phyloP scores from a whole-genome alignment of 2,329 filamentous ascomycete genomes.

The Lachnellula cervina region DNA sequence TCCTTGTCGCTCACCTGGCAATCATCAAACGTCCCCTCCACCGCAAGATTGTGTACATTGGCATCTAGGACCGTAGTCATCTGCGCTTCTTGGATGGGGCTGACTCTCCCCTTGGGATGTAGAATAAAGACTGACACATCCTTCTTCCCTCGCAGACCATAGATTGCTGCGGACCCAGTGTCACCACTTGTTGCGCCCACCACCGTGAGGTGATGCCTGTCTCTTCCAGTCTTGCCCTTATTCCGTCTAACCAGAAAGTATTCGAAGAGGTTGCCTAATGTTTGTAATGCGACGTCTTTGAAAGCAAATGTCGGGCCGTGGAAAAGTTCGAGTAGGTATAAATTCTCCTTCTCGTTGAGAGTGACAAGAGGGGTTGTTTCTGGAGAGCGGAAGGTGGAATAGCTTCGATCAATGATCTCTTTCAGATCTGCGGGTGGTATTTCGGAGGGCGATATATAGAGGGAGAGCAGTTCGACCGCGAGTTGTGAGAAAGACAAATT shows the following conservation, averaged over 20 bases:
- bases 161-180: slow-evolving; percentile 93
- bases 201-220: slow-evolving; percentile 73
- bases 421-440: slow-evolving; percentile 77
- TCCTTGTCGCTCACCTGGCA: slow-evolving; percentile 62
- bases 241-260: slow-evolving; percentile 78
- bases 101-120: slow-evolving; percentile 85
- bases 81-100: slow-evolving; percentile 89
- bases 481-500: slow-evolving; percentile 75
- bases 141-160: slow-evolving; percentile 90
- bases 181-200: slow-evolving; percentile 84
- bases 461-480: slow-evolving; percentile 76
- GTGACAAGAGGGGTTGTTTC: slow-evolving; percentile 76
- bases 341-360: slow-evolving; percentile 64
- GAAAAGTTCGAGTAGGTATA: slow-evolving; percentile 90
- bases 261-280: slow-evolving; percentile 93
- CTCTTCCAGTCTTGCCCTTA: slow-evolving; percentile 56
- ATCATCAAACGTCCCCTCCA: slow-evolving; percentile 91
- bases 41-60: slow-evolving; percentile 89
- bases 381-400: slow-evolving; percentile 78
- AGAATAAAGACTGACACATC: slow-evolving; percentile 96
- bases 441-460: slow-evolving; percentile 81
- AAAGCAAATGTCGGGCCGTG: slow-evolving; percentile 94
- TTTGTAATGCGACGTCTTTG: slow-evolving; percentile 91
- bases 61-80: slow-evolving; percentile 91
- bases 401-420: slow-evolving; percentile 77